Evolutionary conservation across 1,139 yeast genomes (phyloP).

Genomic region (Sugiyamaella grinbergsii): DNA sequence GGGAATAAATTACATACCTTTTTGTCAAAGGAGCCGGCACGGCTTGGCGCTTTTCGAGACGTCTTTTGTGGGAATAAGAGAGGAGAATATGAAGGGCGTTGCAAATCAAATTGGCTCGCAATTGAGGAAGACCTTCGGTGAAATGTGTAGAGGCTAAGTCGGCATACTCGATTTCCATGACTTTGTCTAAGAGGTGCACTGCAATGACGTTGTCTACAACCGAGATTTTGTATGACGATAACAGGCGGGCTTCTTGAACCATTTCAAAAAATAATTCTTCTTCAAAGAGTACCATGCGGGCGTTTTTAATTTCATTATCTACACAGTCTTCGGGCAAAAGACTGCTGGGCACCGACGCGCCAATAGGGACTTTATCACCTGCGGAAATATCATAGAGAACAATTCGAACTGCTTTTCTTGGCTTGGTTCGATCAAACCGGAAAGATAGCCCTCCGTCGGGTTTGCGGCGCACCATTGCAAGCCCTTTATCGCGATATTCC

Average conservation of each 20-base stretch:
- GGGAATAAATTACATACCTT: constrained; percentile 38
- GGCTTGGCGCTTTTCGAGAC: constrained; percentile 49
- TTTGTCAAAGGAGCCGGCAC: constrained; percentile 36
- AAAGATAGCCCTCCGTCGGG: constrained; percentile 40
- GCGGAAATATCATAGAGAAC: constrained; percentile 38
- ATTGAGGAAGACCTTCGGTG: constrained; percentile 15
- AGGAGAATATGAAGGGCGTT: constrained; percentile 59
- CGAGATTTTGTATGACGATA: constrained; percentile 72
- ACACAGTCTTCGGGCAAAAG: constrained; percentile 28
- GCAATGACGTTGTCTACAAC: constrained; percentile 65
- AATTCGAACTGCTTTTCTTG: constrained; percentile 45
- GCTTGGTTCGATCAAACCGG: constrained; percentile 38
- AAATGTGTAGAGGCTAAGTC: constrained; percentile 34
- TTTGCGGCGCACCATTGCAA: constrained; percentile 60
- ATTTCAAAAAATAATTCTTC: constrained; percentile 63
- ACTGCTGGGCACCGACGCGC: constrained; percentile 27
- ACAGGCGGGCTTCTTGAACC: constrained; percentile 69
- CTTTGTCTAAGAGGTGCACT: constrained; percentile 65
- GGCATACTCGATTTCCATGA: constrained; percentile 69
- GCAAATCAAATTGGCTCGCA: constrained; percentile 56
- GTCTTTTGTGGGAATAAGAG: constrained; percentile 59
- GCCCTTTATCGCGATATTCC: constrained; percentile 67
- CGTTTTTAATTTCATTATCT: constrained; percentile 40
- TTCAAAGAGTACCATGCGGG: constrained; percentile 76
- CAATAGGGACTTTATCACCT: constrained; percentile 34